Evolutionary conservation across 176 grass and related monocot genomes (phyloP).

Genomic region (Oryza meridionalis): DNA sequence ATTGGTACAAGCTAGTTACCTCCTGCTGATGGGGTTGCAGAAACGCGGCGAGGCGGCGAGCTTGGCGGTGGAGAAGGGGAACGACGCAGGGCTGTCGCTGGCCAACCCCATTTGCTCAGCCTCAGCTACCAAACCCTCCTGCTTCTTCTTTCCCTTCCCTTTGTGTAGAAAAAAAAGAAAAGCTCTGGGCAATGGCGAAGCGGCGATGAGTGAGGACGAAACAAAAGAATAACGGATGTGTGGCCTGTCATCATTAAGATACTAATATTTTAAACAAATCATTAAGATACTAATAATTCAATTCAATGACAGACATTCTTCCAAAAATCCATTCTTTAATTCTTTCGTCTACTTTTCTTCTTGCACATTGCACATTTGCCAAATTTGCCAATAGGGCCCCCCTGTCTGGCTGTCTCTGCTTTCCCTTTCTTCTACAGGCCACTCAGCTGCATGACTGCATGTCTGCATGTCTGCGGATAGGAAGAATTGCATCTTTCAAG

Average conservation of each 20-base stretch:
- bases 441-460: background rate
- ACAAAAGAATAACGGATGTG: constrained; percentile 39
- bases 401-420: background rate
- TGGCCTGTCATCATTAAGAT: constrained; percentile 4
- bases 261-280: no score
- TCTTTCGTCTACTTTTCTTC: background rate
- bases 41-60: constrained; percentile 47
- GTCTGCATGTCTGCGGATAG: background rate
- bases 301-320: constrained; percentile 25
- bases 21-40: constrained; percentile 50
- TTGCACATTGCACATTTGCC: background rate
- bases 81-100: constrained; percentile 30
- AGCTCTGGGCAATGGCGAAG: background rate
- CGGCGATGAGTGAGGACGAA: constrained; percentile 24
- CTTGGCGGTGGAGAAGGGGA: constrained; percentile 44
- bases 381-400: background rate
- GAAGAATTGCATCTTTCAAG: constrained; percentile 8
- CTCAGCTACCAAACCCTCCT: background rate
- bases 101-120: constrained; percentile 44
- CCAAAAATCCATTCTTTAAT: constrained; percentile 7
- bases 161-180: background rate
- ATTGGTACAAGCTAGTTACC: constrained; percentile 8
- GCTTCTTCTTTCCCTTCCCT: background rate
- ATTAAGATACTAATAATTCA: constrained; percentile 4
- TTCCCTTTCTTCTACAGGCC: background rate